phyloP scores from a whole-genome alignment of 495 filamentous ascomycete species.

The Neohortaea acidophila region DNA sequence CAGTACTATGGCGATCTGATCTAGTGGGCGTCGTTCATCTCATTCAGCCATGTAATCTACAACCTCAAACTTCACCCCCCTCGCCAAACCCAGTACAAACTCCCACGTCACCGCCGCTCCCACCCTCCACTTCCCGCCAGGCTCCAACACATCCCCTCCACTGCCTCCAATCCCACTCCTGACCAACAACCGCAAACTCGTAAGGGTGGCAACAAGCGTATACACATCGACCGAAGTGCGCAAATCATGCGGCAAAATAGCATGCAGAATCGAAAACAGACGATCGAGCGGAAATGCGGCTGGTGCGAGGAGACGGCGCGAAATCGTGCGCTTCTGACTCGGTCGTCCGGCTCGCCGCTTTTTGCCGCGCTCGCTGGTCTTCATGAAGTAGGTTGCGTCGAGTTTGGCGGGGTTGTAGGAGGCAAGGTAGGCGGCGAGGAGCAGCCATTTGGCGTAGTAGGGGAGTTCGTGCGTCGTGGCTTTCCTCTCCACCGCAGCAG shows the following conservation, averaged over 20 bases:
- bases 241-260: slow-evolving; percentile 53
- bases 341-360: slow-evolving; percentile 27
- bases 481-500: too few relatives aligned
- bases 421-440: slow-evolving; percentile 80
- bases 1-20: too few relatives aligned
- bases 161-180: slow-evolving; percentile 33
- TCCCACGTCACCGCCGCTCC: slow-evolving; percentile 54
- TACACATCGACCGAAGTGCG: slow-evolving; percentile 37
- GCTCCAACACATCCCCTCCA: slow-evolving; percentile 44
- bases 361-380: slow-evolving; percentile 50
- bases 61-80: slow-evolving; percentile 56
- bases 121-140: slow-evolving; percentile 54
- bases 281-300: slow-evolving; percentile 78
- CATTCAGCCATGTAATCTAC: slow-evolving; percentile 49
- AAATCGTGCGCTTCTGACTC: slow-evolving; percentile 32
- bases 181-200: slow-evolving; percentile 59
- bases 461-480: slow-evolving; percentile 40
- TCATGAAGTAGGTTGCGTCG: slow-evolving; percentile 75
- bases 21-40: too few relatives aligned
- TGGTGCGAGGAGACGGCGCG: slow-evolving; percentile 52
- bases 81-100: slow-evolving; percentile 44
- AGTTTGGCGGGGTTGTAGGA: slow-evolving; percentile 69
- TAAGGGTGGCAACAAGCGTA: slow-evolving; percentile 56
- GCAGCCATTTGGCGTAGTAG: slow-evolving; percentile 64
- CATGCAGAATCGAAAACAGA: slow-evolving; percentile 72